Conservation (phyloP, 495 filamentous ascomycete species). For the Penicillium manginii region DNA sequence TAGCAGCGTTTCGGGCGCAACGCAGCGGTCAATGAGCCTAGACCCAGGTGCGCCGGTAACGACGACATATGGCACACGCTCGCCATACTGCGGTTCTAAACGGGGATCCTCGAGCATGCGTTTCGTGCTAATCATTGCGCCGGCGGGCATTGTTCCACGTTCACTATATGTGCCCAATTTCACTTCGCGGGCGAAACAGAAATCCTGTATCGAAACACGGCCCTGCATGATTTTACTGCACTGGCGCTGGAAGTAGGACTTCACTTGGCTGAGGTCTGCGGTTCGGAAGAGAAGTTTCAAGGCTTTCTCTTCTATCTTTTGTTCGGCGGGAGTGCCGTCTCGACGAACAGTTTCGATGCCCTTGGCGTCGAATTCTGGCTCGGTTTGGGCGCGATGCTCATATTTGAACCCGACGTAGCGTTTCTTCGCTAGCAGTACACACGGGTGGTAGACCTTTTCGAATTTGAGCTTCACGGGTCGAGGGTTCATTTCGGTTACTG, state of each 20-base stretch:
- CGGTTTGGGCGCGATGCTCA: constrained; percentile 73
- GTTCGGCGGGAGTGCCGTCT: constrained; percentile 93
- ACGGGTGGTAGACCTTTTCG: constrained; percentile 97
- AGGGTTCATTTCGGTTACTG: constrained; percentile 88
- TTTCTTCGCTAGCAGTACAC: constrained; percentile 93
- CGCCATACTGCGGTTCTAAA: constrained; percentile 91
- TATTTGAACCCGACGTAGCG: constrained; percentile 98
- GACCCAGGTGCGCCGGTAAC: constrained; percentile 85
- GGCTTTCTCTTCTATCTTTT: constrained; percentile 96
- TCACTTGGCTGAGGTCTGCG: constrained; percentile 85
- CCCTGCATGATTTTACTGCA: constrained; percentile 93
- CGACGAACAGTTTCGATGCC: constrained; percentile 96
- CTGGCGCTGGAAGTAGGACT: constrained; percentile 86
- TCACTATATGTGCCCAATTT: constrained; percentile 89
- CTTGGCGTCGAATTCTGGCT: constrained; percentile 96
- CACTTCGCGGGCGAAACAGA: constrained; percentile 92
- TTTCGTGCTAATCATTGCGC: constrained; percentile 81
- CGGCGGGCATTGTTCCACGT: constrained; percentile 76
- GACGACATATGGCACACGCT: constrained; percentile 93
- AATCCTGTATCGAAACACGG: constrained; percentile 88
- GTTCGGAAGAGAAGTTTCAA: constrained; percentile 89
- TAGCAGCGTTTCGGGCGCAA: constrained; percentile 83
- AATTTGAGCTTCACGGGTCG: constrained; percentile 95
- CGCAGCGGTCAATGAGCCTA: constrained; percentile 84
- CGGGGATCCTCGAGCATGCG: constrained; percentile 85